Evolutionary conservation across 2,329 filamentous ascomycete species (phyloP), one percentile per base, ranked within the genome.

Genomic region (Rhynchosporium agropyri): DNA sequence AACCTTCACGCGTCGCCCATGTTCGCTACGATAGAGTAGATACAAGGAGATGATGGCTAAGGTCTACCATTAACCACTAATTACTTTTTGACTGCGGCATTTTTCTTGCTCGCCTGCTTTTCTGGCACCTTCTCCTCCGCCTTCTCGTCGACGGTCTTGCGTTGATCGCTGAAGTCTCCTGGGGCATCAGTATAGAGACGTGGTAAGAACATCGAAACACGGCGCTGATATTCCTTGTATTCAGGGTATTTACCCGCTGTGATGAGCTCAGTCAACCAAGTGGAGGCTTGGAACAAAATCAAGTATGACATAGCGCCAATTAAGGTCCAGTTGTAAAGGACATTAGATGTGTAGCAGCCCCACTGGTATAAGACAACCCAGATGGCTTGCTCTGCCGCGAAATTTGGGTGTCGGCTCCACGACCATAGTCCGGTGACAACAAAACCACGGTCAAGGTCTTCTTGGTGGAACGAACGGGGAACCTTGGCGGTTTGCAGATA

Each of bases 351-450:
- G 74, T 86, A 89, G 76, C 90, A 94, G 68, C 84, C 86, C 95
- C 94, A 99, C 72, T 91, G 85, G 76, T 98, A 98, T 58, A 98
- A 77, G 8, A 87, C 79, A 60, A 96, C 82, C 95, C 95, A 99
- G 71, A 98, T 87, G 36, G 87, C 81, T 78, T 98, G 95, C 77
- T 99, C 95, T 4, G 91, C 91, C 4, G 90, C 86, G 73, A 98
- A 99, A 76, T 99, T 99, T 54, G 95, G 95, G 76, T 99, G 96
- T 51, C 95, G 85, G 70, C 89, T 94, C 79, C 88, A 92, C 0
- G 87, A 89, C 89, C 91, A 99, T 7, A 99, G 80, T 0, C 95
- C 95, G 4, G 83, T 86, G 8, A 91, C 89, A 67, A 90, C 83
- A 77, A 99, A 99, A 48, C 95, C 95, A 43, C 94, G 89, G 67